These are phyloP conservation scores for Chloranthus sessilifolius DNA, from an alignment of 164 flowering plant species.

Conservation along the genomic window DNA sequence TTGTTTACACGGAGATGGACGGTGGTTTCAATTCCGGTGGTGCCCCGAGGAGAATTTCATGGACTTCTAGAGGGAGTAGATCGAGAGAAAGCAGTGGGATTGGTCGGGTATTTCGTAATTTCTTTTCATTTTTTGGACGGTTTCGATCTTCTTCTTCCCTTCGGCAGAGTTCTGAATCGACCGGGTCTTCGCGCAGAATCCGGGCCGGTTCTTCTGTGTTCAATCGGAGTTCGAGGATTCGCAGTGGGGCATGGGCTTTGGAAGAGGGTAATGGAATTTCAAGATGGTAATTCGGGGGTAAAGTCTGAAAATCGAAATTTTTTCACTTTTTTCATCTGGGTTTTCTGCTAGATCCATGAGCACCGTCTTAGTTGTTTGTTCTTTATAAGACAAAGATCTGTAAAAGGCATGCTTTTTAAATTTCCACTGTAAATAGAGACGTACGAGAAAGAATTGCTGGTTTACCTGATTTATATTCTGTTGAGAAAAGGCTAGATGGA, in stretches of 20 bases:
- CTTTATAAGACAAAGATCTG: slow-evolving; percentile 5
- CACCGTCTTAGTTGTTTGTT: not conserved
- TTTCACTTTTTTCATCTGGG: not conserved
- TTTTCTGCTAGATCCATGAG: slow-evolving; percentile 1
- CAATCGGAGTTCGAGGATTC: slow-evolving; percentile 29
- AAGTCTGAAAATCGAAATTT: not conserved
- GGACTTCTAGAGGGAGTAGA: slow-evolving; percentile 36
- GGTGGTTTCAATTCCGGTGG: slow-evolving; percentile 44
- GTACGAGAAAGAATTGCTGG: slow-evolving; percentile 4
- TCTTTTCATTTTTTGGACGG: slow-evolving; percentile 45
- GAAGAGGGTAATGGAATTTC: slow-evolving; percentile 31
- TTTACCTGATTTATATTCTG: slow-evolving; percentile 8
- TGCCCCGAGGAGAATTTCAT: slow-evolving; percentile 43
- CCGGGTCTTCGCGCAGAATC: slow-evolving; percentile 18
- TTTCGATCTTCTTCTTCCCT: slow-evolving; percentile 25
- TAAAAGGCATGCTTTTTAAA: slow-evolving; percentile 6
- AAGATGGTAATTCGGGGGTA: slow-evolving; percentile 17
- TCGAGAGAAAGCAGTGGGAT: slow-evolving; percentile 40
- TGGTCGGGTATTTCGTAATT: slow-evolving; percentile 36
- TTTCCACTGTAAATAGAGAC: slow-evolving; percentile 21
- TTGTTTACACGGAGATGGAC: slow-evolving; percentile 69
- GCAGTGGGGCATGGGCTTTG: slow-evolving; percentile 41
- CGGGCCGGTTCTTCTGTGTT: slow-evolving; percentile 23
- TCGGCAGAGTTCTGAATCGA: slow-evolving; percentile 22
- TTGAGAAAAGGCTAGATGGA: not conserved